Evolutionary conservation across 805 yeast genomes (phyloP), one percentile per base, ranked within the genome.

Genomic region (Candida alai): DNA sequence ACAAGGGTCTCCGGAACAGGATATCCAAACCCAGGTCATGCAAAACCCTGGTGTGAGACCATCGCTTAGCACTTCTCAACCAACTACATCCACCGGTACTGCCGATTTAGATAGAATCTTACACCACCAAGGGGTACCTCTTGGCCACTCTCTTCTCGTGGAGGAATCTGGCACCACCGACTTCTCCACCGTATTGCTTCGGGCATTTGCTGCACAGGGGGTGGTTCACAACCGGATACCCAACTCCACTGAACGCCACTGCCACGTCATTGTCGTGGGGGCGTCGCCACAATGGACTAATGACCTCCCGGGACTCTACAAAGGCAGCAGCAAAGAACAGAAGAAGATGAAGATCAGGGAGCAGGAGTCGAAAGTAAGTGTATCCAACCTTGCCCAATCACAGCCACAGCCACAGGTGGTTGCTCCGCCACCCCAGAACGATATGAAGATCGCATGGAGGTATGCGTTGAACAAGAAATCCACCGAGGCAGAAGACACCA

Each of bases 381-480:
- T 84, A 3, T 75, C 80, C 19, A 84, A 84, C 50, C 51, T 82
- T 48, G 41, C 41, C 22, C 38, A 33, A 26, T 11, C 28, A 5
- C n/a, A 9, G n/a, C n/a, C 23, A 21, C 11, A 11, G n/a, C 28
- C 28, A 7, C 15, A 26, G 15, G 28, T 26, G 8, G 11, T 18
- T 16, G 19, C 14, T 26, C n/a, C 28, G 28, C 50, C 47, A 9
- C 52, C 60, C 5, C n/a, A n/a, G n/a, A n/a, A n/a, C n/a, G 85
- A 81, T 43, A 63, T 89, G 70, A 84, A 80, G 52, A 89, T 89
- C 45, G 97, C 97, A 1, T 89, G 97, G 97, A 74, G 97, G 49
- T 89, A 89, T 51, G 93, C 90, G 0, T 47, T 72, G 32, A 46
- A 50, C 34, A 54, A 50, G 44, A 45, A 49, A 38, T 24, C 42